Conservation (phyloP, 2,329 filamentous ascomycete genomes). For the Colletotrichum aenigma region DNA sequence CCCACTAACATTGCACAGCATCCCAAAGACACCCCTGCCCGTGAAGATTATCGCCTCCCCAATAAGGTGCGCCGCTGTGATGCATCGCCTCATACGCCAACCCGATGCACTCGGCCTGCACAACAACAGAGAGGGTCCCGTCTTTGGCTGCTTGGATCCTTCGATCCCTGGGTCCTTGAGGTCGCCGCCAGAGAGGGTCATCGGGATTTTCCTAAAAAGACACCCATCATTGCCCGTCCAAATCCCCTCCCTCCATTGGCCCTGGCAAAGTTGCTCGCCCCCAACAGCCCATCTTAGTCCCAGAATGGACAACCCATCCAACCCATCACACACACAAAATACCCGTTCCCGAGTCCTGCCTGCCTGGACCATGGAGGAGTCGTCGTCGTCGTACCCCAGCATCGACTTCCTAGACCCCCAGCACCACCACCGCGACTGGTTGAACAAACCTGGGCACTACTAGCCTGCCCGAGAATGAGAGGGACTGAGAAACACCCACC, state of each 20-base stretch:
- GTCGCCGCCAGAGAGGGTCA: neutral
- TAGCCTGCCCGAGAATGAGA: neutral
- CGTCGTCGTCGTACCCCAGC: constrained; percentile 12
- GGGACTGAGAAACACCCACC: constrained; percentile 1
- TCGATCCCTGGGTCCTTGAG: neutral
- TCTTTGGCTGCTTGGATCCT: neutral
- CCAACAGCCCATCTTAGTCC: constrained; percentile 9
- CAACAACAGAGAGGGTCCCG: neutral
- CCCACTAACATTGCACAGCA: neutral
- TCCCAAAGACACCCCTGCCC: neutral
- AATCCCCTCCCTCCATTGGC: neutral
- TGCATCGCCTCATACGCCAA: constrained; percentile 11
- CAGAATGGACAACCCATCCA: neutral
- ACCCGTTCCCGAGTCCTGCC: constrained; percentile 17
- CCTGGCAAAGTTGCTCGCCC: neutral
- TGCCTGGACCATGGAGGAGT: constrained; percentile 14
- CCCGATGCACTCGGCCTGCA: neutral
- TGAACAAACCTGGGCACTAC: neutral
- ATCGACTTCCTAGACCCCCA: constrained; percentile 6
- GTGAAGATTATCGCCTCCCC: constrained; percentile 3
- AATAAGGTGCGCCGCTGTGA: constrained; percentile 8
- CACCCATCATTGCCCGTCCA: neutral
- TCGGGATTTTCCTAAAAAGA: constrained; percentile 11
- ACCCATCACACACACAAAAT: constrained; percentile 12
- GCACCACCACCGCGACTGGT: constrained; percentile 11